Evolutionary conservation across 2,329 filamentous ascomycete species (phyloP).

Genomic region (Chaetomiaceae sp.): DNA sequence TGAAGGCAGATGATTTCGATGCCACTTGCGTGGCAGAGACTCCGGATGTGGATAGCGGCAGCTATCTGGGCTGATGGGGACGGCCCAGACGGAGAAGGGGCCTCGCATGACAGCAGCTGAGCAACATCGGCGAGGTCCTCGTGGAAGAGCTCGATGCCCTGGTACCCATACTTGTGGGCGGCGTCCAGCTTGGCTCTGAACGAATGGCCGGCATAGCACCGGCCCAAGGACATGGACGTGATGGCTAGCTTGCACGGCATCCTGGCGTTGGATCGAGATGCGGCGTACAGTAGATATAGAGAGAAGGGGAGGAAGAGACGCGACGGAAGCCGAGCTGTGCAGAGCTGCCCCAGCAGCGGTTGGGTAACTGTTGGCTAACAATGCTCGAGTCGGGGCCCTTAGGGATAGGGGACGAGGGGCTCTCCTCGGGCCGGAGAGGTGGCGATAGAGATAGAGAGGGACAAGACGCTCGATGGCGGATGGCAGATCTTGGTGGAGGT

Average conservation of each 20-base stretch:
- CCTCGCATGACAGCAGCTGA: slow-evolving; percentile 18
- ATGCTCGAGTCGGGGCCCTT: neutral
- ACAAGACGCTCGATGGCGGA: too few relatives aligned
- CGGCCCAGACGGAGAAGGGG: slow-evolving; percentile 11
- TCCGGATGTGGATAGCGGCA: slow-evolving; percentile 52
- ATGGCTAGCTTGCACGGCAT: slow-evolving; percentile 60
- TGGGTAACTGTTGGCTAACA: neutral
- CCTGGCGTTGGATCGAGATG: neutral
- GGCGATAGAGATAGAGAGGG: too few relatives aligned
- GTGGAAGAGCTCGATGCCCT: slow-evolving; percentile 70
- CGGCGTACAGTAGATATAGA: neutral
- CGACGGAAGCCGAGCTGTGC: neutral
- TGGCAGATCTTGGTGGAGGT: too few relatives aligned
- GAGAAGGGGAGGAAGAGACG: neutral
- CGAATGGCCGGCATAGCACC: slow-evolving; percentile 60
- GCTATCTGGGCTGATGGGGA: slow-evolving; percentile 31
- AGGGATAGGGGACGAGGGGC: neutral
- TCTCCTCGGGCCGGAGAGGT: neutral
- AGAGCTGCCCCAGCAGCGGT: neutral
- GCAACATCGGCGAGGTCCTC: slow-evolving; percentile 66
- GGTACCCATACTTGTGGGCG: slow-evolving; percentile 58
- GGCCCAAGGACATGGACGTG: slow-evolving; percentile 70
- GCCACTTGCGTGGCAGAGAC: slow-evolving; percentile 49
- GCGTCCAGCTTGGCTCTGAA: slow-evolving; percentile 62
- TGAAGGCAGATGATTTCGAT: slow-evolving; percentile 63